Evolutionary conservation across 306 rosid genomes (phyloP).

Genomic region (Vigna unguiculata): DNA sequence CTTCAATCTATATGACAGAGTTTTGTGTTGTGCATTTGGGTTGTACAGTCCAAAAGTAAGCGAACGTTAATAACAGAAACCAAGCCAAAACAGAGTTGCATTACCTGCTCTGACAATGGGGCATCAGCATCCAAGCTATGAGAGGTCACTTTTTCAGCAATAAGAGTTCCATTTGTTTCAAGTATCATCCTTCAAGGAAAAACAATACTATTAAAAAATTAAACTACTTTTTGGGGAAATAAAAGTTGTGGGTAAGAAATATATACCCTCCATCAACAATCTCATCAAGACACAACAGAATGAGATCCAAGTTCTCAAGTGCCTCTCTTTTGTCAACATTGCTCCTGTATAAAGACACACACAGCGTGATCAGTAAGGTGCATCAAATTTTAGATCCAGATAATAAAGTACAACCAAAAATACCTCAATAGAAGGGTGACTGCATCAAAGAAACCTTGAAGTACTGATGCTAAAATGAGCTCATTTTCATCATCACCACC

Average conservation of each 20-base stretch:
- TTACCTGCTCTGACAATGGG: conserved; percentile 96
- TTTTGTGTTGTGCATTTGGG: conserved; percentile 6
- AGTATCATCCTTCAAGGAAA: conserved; percentile 68
- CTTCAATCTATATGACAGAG: not conserved
- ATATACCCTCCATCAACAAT: conserved; percentile 91
- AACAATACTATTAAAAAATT: not conserved
- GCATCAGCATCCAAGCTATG: conserved; percentile 86
- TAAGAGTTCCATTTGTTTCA: conserved; percentile 85
- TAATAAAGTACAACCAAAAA: conserved; percentile 22
- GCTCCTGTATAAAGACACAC: conserved; percentile 59
- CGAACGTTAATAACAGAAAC: conserved; percentile 1
- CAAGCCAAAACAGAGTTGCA: conserved; percentile 29
- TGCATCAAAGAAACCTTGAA: conserved; percentile 92
- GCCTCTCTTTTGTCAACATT: conserved; percentile 94
- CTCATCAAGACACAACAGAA: conserved; percentile 90
- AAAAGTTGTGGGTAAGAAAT: conserved; percentile 36
- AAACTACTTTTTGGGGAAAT: not conserved
- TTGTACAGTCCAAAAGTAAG: conserved; percentile 8
- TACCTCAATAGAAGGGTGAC: conserved; percentile 89
- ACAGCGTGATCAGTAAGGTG: conserved; percentile 15
- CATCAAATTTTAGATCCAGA: conserved; percentile 3
- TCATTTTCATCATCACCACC: conserved; percentile 95
- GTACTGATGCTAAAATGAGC: conserved; percentile 84
- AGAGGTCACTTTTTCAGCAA: conserved; percentile 89
- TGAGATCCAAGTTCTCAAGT: conserved; percentile 98